Base-by-base conservation (phyloP, 164 flowering plant genomes). In the Echeveria elegans region DNA sequence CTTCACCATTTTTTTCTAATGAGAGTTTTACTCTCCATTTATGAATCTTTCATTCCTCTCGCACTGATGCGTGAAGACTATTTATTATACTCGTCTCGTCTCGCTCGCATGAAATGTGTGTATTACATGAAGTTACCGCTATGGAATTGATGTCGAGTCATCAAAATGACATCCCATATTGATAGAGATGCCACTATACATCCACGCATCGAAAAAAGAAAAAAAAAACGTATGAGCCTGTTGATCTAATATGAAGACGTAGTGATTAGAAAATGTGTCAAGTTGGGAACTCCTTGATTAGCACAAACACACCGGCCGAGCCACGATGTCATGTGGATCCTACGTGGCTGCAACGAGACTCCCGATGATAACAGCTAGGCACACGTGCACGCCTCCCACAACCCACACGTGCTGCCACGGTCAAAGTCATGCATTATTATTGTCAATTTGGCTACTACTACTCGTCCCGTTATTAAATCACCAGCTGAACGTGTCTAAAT, bases 351-450 rank as follows among this genome's bases (percentile, higher is more conserved):
- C 21, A 16, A 43, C 47, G 47, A n/a, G 24, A 34, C 11, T 63
- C 43, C 26, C 43, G 12, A 63, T 48, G 10, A 28, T 19, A 63
- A 63, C 65, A 63, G 65, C 65, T 63, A 19, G 7, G n/a, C 65
- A 63, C 43, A 63, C 40, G 28, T 63, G 65, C n/a, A 63, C 47
- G 16, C 47, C 18, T 43, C 47, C 16, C 18, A n/a, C 16, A 11
- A 43, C 24, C 21, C 65, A 14, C 65, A 63, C 65, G 65, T 63
- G 65, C 26, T 19, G n/a, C 24, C 30, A 14, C 26, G 41, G 65
- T 63, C 65, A 32, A 63, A 63, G 53, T 48, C 23, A 19, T 48
- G 21, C 21, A 3, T 7, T 4, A 4, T 16, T 16, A 48, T 48
- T 48, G 24, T 48, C 56, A 45, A 45, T 14, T 48, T 48, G 24